Evolutionary conservation across 495 filamentous ascomycete genomes (phyloP).

Genomic region (Xylaria flabelliformis): DNA sequence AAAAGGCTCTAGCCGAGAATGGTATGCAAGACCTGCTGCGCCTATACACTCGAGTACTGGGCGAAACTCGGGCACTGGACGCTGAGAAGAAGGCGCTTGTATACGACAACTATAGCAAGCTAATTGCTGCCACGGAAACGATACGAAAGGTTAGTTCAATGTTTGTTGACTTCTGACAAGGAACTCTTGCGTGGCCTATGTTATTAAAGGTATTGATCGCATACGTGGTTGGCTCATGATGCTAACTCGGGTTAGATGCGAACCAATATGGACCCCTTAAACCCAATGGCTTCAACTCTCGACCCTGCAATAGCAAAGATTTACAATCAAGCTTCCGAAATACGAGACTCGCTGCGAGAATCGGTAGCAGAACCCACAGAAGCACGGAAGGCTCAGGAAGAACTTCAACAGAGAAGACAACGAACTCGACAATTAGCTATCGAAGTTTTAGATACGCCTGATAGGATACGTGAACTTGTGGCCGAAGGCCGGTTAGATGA

Average conservation of each 20-base stretch:
- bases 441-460: constrained; percentile 70
- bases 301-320: constrained; percentile 81
- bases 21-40: constrained; percentile 69
- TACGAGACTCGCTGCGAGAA: constrained; percentile 62
- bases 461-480: constrained; percentile 68
- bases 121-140: constrained; percentile 93
- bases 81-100: constrained; percentile 96
- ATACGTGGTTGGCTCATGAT: neutral
- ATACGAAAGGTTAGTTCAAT: constrained; percentile 69
- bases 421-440: constrained; percentile 70
- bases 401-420: constrained; percentile 44
- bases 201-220: neutral
- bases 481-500: constrained; percentile 67
- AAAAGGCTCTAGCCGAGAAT: constrained; percentile 66
- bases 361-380: constrained; percentile 43
- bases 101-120: constrained; percentile 97
- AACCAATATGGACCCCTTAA: constrained; percentile 74
- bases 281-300: constrained; percentile 72
- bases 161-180: neutral
- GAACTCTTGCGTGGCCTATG: neutral
- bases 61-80: constrained; percentile 86
- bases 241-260: constrained; percentile 59
- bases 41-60: constrained; percentile 67
- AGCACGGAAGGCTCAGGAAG: constrained; percentile 44
- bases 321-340: constrained; percentile 72